Evolutionary conservation across 2,329 filamentous ascomycete species (phyloP), one percentile per base, ranked within the genome.

Genomic region (Cladosporium cucumerinum): DNA sequence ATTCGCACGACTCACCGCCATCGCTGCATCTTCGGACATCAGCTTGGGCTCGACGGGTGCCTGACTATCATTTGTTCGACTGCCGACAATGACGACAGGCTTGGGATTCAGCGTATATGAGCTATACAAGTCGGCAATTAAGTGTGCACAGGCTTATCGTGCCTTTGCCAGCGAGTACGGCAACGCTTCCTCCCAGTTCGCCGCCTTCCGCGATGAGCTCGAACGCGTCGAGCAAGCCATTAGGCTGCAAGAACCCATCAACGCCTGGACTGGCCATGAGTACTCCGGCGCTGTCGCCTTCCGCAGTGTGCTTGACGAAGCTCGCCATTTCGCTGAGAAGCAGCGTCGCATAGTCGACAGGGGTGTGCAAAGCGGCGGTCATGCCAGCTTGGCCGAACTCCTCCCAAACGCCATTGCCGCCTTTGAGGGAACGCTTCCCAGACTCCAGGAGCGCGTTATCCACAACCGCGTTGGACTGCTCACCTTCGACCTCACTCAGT

Each of bases 251-350:
- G 62, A 64, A 7, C 62, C 54, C 25, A 51, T 64, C 62, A 64
- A 64, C 43, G 62, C 43, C 23, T 64, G 62, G 62, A 64, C 62
- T 39, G 62, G 62, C 43, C 54, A 64, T n/a, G 57, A 58, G 25
- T 64, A 64, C 32, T 26, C 62, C 25, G 62, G 55, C 11, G 39
- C 54, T 21, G 48, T 51, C 23, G 54, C 30, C 46, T 64, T 64
- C n/a, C 62, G 57, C 36, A 32, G 48, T 10, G 54, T 58, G n/a
- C 55, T 64, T 10, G 57, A 64, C 14, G 62, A 64, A 26, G 32
- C 52, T n/a, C 54, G 55, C 23, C 62, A 59, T 25, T 64, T 64
- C 23, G 62, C 62, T 14, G 62, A 64, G 30, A 58, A 64, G 34
- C 62, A 64, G 43, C 54, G 62, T 30, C 54, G 62, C 23, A 58